Evolutionary conservation across 345 rosid species (phyloP).

Genomic region (Brassica carinata): DNA sequence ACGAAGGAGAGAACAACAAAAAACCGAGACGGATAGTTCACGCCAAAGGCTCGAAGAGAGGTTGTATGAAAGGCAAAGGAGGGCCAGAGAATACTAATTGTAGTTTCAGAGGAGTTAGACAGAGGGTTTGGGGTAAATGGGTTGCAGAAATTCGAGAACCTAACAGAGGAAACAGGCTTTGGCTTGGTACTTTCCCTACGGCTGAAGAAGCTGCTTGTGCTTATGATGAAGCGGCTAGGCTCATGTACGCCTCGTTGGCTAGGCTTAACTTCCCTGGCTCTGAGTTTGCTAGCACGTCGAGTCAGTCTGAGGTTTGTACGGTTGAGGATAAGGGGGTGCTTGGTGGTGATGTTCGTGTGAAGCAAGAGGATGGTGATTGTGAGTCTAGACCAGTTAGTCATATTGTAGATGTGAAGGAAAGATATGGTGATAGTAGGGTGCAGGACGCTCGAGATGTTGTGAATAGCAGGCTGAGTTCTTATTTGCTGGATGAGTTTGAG

Average conservation of each 20-base stretch:
- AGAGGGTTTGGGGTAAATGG: constrained; percentile 98
- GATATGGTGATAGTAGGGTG: neutral
- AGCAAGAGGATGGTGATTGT: constrained; percentile 35
- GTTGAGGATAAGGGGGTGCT: constrained; percentile 36
- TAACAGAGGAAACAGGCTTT: constrained; percentile 59
- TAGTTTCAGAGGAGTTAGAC: constrained; percentile 79
- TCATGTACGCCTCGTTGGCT: constrained; percentile 69
- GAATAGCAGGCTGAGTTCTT: neutral
- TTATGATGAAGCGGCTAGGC: constrained; percentile 75
- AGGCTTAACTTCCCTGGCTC: constrained; percentile 56
- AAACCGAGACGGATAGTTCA: constrained; percentile 51
- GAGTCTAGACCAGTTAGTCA: constrained; percentile 32
- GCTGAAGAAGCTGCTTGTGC: constrained; percentile 76
- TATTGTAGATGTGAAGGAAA: constrained; percentile 12
- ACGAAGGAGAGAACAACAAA: constrained; percentile 33
- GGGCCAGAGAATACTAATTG: constrained; percentile 72
- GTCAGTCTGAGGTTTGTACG: constrained; percentile 51
- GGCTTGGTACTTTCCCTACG: constrained; percentile 89
- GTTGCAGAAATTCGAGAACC: constrained; percentile 91
- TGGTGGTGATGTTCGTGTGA: constrained; percentile 6
- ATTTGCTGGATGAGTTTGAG: constrained; percentile 30
- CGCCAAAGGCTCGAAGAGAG: constrained; percentile 78
- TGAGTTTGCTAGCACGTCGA: constrained; percentile 40
- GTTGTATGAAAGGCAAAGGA: constrained; percentile 96
- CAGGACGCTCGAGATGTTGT: neutral